Evolutionary conservation across 73 alveolate genomes (phyloP).

Genomic region (Paramecium caudatum): DNA sequence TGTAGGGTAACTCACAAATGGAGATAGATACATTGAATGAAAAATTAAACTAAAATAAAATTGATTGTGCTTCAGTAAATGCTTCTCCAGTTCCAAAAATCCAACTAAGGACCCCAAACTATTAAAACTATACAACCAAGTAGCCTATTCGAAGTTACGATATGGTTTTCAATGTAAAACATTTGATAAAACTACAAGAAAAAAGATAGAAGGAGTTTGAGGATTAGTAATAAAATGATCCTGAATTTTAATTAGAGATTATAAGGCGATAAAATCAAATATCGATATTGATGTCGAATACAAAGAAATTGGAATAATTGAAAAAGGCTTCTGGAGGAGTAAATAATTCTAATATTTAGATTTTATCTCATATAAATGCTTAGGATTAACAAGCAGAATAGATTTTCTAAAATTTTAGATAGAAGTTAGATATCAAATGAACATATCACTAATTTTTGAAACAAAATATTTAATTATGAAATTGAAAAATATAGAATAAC

Average conservation of each 20-base stretch:
- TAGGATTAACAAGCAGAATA: constrained; percentile 29
- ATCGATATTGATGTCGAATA: constrained; percentile 3
- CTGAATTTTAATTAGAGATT: constrained; percentile 40
- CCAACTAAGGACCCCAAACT: not conserved
- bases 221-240: not conserved
- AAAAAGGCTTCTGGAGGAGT: constrained; percentile 64
- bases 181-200: constrained; percentile 19
- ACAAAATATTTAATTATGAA: too few species aligned
- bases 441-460: not conserved
- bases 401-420: not conserved
- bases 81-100: constrained; percentile 1
- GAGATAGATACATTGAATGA: not conserved
- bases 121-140: constrained; percentile 6
- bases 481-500: constrained; percentile 38
- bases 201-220: constrained; percentile 45
- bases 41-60: not conserved
- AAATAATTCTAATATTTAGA: not conserved
- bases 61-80: constrained; percentile 7
- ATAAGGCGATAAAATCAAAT: constrained; percentile 55
- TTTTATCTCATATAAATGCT: not conserved
- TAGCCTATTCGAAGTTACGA: constrained; percentile 43
- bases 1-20: not conserved
- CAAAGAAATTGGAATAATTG: constrained; percentile 43
- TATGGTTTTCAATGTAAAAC: constrained; percentile 50
- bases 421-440: not conserved